Evolutionary conservation across 2,329 filamentous ascomycete species (phyloP).

Genomic region (Cytospora paraplurivora): DNA sequence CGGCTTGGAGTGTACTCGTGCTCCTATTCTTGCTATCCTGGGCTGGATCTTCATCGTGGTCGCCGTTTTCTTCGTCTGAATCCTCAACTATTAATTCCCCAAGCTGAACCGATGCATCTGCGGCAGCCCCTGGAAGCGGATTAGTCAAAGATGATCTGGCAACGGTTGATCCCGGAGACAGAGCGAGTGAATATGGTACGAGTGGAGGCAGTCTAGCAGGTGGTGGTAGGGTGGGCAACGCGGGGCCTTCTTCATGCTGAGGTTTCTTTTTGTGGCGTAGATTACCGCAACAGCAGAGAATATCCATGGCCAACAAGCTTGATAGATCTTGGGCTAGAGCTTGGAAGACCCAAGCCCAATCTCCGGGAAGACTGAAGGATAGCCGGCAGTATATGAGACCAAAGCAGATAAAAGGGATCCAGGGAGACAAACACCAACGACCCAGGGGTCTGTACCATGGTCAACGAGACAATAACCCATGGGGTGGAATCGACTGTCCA

Average conservation of each 20-base stretch:
- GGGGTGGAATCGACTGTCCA: no score
- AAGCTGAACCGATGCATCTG: slow-evolving; percentile 32
- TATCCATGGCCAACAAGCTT: slow-evolving; percentile 34
- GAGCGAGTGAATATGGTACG: slow-evolving; percentile 27
- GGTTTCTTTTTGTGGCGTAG: slow-evolving; percentile 27
- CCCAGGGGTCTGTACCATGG: not conserved
- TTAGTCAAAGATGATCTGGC: slow-evolving; percentile 31
- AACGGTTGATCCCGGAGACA: slow-evolving; percentile 25
- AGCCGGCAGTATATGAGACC: not conserved
- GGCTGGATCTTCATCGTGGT: slow-evolving; percentile 40
- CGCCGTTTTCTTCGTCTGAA: slow-evolving; percentile 46
- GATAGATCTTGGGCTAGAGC: not conserved
- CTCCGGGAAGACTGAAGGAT: not conserved
- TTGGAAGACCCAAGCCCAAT: not conserved
- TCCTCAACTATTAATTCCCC: slow-evolving; percentile 42
- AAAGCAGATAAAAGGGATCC: not conserved
- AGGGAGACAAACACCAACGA: not conserved
- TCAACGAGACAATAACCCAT: not conserved
- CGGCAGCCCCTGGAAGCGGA: slow-evolving; percentile 28
- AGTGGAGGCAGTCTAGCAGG: slow-evolving; percentile 30
- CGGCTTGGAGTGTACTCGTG: slow-evolving; percentile 45
- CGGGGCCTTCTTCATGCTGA: slow-evolving; percentile 9
- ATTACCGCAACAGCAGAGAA: slow-evolving; percentile 40
- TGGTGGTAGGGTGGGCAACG: slow-evolving; percentile 29
- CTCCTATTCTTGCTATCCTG: slow-evolving; percentile 38